Conservation (phyloP, 768 basidiomycete genomes). For the Tylopilus cervinicoccineus region DNA sequence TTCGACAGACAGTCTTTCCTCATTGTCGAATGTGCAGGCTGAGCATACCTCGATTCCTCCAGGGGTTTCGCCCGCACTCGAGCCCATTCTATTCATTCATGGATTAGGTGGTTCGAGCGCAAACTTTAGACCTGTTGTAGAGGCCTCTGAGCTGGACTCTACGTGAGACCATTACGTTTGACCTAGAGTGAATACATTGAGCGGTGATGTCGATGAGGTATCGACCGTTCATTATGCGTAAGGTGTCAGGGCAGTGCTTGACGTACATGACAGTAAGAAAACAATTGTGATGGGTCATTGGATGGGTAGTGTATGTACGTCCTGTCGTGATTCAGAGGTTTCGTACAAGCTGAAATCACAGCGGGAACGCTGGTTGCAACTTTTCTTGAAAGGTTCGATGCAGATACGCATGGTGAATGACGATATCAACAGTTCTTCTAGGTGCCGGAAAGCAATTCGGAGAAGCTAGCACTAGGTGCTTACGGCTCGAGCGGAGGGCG, state of each 20-base stretch:
- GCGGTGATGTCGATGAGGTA: slow-evolving; percentile 13
- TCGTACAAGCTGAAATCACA: neutral
- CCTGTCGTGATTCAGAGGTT: neutral
- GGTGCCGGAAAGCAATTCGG: neutral
- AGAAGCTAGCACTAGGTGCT: neutral
- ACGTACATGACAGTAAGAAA: slow-evolving; percentile 5
- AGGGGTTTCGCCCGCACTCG: neutral
- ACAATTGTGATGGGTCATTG: slow-evolving; percentile 6
- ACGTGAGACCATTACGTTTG: slow-evolving; percentile 16
- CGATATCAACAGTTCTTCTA: neutral
- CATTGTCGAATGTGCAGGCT: slow-evolving; percentile 1
- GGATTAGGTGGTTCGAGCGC: slow-evolving; percentile 2
- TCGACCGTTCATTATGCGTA: slow-evolving; percentile 12
- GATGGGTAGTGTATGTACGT: slow-evolving; percentile 6
- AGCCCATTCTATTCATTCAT: slow-evolving; percentile 8
- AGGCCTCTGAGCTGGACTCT: slow-evolving; percentile 4
- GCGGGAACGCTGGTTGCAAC: slow-evolving; percentile 1
- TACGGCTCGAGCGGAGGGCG: neutral
- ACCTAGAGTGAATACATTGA: slow-evolving; percentile 9
- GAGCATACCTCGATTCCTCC: neutral
- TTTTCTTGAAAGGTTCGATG: neutral
- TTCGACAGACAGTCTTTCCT: slow-evolving; percentile 7
- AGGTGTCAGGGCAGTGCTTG: slow-evolving; percentile 9
- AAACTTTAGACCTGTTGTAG: slow-evolving; percentile 7
- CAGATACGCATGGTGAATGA: neutral